These are phyloP conservation scores for Lichtheimia hyalospora DNA, from an alignment of 371 early-diverging fungal genomes.

Conservation along the genomic window DNA sequence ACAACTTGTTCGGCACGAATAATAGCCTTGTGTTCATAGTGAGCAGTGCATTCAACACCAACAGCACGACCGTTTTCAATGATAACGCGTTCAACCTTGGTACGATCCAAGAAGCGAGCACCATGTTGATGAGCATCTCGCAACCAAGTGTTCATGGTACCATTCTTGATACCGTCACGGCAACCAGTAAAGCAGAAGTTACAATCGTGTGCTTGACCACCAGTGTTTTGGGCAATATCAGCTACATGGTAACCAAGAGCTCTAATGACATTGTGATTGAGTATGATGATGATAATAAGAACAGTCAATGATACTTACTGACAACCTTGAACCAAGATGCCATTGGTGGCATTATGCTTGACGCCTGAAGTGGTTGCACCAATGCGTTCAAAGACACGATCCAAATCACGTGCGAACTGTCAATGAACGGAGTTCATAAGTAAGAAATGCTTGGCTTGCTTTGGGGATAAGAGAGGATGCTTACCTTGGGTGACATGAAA, in stretches of 20 bases:
- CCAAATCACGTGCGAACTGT: constrained; percentile 43
- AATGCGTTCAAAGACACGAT: constrained; percentile 54
- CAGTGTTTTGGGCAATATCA: constrained; percentile 71
- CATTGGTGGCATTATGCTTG: constrained; percentile 64
- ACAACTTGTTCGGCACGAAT: constrained; percentile 63
- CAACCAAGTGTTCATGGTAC: constrained; percentile 67
- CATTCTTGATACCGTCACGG: constrained; percentile 70
- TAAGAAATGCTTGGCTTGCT: constrained; percentile 3
- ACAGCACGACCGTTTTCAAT: constrained; percentile 47
- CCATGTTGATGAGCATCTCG: constrained; percentile 64
- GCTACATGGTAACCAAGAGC: constrained; percentile 61
- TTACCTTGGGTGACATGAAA: constrained; percentile 52
- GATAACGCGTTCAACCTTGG: constrained; percentile 56
- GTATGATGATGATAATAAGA: not conserved
- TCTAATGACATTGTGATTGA: constrained; percentile 16
- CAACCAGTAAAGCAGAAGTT: constrained; percentile 73
- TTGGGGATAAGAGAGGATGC: not conserved
- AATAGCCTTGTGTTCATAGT: constrained; percentile 22
- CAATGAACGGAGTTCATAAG: not conserved
- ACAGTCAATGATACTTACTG: constrained; percentile 20
- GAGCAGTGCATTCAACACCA: constrained; percentile 48
- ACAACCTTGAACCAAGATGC: constrained; percentile 63
- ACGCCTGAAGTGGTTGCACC: constrained; percentile 55
- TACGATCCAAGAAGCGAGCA: constrained; percentile 61
- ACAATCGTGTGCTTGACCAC: constrained; percentile 60